Conservation (phyloP, 2,329 filamentous ascomycete genomes). For the Niveomyces coronatus region DNA sequence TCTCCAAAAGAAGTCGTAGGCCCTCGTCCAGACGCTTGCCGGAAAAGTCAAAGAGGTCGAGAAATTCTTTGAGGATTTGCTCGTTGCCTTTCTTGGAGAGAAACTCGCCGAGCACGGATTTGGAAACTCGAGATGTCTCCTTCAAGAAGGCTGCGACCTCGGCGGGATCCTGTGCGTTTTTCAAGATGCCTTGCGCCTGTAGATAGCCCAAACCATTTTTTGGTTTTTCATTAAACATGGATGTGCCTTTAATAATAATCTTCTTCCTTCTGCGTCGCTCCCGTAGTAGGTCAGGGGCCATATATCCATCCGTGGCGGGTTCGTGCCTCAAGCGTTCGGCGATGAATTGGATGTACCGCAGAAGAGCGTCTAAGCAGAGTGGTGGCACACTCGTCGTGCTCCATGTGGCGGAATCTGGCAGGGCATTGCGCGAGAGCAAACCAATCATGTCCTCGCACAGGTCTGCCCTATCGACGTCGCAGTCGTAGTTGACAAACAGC, state of each 20-base stretch:
- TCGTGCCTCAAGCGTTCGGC: slow-evolving; percentile 72
- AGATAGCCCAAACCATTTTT: slow-evolving; percentile 83
- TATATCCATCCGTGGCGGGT: slow-evolving; percentile 53
- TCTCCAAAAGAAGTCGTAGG: slow-evolving; percentile 73
- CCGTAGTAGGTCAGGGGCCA: slow-evolving; percentile 52
- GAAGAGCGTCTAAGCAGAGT: slow-evolving; percentile 80
- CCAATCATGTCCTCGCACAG: slow-evolving; percentile 94
- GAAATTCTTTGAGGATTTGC: slow-evolving; percentile 70
- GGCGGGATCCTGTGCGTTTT: slow-evolving; percentile 60
- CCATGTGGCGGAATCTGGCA: slow-evolving; percentile 96
- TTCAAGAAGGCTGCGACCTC: slow-evolving; percentile 79
- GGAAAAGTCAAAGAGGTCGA: slow-evolving; percentile 78
- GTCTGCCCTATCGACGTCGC: slow-evolving; percentile 82
- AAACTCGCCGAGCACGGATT: slow-evolving; percentile 84
- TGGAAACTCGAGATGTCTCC: slow-evolving; percentile 79
- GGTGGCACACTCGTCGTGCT: slow-evolving; percentile 97
- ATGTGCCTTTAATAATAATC: slow-evolving; percentile 76
- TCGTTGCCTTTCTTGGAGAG: slow-evolving; percentile 88
- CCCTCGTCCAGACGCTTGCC: slow-evolving; percentile 86
- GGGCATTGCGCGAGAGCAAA: slow-evolving; percentile 81
- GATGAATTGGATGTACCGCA: slow-evolving; percentile 87
- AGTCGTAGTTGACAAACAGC: slow-evolving; percentile 96
- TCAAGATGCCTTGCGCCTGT: slow-evolving; percentile 75
- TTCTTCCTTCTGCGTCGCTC: slow-evolving; percentile 73
- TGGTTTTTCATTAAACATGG: slow-evolving; percentile 91